Conservation (phyloP, 2,329 filamentous ascomycete genomes). For the Metarhizium rileyi region DNA sequence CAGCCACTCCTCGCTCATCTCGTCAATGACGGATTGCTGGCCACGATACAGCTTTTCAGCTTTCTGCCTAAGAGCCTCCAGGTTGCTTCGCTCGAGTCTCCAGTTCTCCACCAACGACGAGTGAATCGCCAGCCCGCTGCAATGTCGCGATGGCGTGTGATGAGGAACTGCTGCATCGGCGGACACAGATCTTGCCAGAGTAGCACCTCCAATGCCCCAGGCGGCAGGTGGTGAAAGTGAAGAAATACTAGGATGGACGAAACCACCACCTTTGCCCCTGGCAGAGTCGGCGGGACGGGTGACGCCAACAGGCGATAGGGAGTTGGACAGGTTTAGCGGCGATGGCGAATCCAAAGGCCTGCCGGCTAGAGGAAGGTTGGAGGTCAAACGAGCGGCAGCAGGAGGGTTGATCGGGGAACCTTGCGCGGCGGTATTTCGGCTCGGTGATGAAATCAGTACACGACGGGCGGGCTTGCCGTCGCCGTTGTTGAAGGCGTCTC, state of each 20-base stretch:
- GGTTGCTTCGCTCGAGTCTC: constrained; percentile 41
- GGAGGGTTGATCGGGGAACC: constrained; percentile 1
- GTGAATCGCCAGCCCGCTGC: constrained; percentile 32
- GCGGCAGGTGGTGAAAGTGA: constrained; percentile 5
- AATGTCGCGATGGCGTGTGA: constrained; percentile 25
- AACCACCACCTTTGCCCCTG: background rate
- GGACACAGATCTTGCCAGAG: constrained; percentile 19
- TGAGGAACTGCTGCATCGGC: constrained; percentile 21
- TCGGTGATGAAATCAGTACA: background rate
- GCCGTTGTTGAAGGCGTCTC: background rate
- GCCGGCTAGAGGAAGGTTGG: background rate
- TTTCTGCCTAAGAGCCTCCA: constrained; percentile 43
- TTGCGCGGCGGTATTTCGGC: background rate
- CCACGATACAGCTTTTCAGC: constrained; percentile 47
- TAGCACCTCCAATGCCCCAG: constrained; percentile 10
- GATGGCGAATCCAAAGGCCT: background rate
- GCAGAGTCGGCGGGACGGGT: background rate
- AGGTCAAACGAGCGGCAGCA: background rate
- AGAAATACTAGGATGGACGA: constrained; percentile 6
- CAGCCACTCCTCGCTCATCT: constrained; percentile 37
- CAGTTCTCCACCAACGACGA: constrained; percentile 21
- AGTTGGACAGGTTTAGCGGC: background rate
- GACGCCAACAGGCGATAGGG: background rate
- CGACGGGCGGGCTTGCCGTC: background rate
- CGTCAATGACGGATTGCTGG: constrained; percentile 43